Percentiles rank a stretch among this genome's conserved stretches.
Evolutionary conservation across 306 rosid species (phyloP).

Genomic region (Alnus rubra): DNA sequence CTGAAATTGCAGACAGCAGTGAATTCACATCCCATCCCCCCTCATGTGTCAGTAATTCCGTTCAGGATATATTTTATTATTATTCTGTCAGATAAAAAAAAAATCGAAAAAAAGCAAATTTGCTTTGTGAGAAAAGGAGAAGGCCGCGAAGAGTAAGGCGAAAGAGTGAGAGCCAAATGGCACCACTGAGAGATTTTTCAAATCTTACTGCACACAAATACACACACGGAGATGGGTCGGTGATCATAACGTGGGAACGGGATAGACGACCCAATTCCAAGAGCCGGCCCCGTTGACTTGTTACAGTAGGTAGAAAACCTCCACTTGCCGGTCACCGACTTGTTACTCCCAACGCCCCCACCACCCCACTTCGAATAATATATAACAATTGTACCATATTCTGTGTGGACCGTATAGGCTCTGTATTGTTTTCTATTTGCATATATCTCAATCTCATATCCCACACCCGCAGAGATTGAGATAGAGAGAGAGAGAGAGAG

Average conservation of each 20-base stretch:
- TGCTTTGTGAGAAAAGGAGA: conserved; percentile 35
- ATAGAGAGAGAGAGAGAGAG: conserved; percentile 10
- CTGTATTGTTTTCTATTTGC: conserved; percentile 10
- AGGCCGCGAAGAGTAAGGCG: conserved; percentile 48
- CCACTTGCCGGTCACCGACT: conserved; percentile 63
- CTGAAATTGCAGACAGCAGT: conserved; percentile 34
- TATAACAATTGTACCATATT: conserved; percentile 3
- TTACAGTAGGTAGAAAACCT: conserved; percentile 42
- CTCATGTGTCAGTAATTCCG: conserved; percentile 26
- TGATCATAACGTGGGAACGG: conserved; percentile 60
- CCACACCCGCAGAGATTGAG: conserved; percentile 1
- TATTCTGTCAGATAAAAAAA: conserved; percentile 6
- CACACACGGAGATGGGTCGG: conserved; percentile 48
- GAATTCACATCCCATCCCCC: conserved; percentile 14
- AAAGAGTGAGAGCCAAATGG: conserved; percentile 49
- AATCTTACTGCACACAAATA: conserved; percentile 22
- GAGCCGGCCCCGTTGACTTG: conserved; percentile 62
- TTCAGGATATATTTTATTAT: conserved; percentile 13
- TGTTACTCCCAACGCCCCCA: conserved; percentile 40
- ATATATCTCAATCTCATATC: conserved; percentile 6
- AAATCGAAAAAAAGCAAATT: neutral
- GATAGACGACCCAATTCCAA: conserved; percentile 50
- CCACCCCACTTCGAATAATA: conserved; percentile 28
- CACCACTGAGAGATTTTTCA: neutral
- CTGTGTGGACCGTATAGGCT: conserved; percentile 1